Conservation (phyloP, 208 protist species). For the Acanthamoeba royreba region DNA sequence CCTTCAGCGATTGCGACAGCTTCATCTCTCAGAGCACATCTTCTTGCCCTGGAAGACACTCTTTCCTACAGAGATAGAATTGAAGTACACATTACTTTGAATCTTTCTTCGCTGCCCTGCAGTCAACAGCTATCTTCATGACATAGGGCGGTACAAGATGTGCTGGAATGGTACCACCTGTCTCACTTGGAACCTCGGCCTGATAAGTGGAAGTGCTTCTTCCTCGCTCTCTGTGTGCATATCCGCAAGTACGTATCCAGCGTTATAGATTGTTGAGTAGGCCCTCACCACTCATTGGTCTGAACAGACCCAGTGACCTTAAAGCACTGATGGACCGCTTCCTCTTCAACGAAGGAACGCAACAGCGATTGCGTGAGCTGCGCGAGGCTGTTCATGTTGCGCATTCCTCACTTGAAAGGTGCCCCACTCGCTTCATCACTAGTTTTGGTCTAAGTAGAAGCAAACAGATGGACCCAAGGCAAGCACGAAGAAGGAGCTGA, state of each 20-base stretch:
- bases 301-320: neutral
- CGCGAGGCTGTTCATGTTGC: neutral
- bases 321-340: slow-evolving; percentile 4
- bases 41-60: neutral
- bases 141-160: neutral
- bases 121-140: neutral
- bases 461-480: too few species aligned
- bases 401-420: neutral
- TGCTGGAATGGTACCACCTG: neutral
- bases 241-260: neutral
- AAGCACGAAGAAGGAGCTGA: too few species aligned
- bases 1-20: neutral
- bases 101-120: neutral
- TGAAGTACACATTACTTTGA: neutral
- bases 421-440: too few species aligned
- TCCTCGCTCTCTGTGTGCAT: neutral
- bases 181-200: neutral
- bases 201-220: neutral
- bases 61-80: neutral
- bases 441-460: too few species aligned
- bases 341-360: neutral
- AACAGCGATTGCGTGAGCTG: neutral
- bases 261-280: too few species aligned
- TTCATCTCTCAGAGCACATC: neutral
- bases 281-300: too few species aligned